phyloP scores from a whole-genome alignment of 2,329 filamentous ascomycete species.

The Verticillium zaregamsianum region DNA sequence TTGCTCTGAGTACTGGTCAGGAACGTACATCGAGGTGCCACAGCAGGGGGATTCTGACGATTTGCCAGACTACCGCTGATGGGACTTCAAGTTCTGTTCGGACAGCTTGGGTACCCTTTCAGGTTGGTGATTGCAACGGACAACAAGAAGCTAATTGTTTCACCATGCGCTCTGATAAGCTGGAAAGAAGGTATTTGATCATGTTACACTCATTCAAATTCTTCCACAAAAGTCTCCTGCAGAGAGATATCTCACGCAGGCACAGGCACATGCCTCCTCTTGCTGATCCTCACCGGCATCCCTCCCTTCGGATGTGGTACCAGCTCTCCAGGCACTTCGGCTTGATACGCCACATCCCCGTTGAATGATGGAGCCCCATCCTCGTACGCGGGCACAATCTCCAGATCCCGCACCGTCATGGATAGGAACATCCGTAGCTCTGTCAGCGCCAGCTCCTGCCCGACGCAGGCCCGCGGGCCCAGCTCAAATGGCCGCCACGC shows the following conservation, averaged over 20 bases:
- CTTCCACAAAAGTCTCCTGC: too few species aligned
- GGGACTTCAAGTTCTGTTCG: too few species aligned
- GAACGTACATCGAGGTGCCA: too few species aligned
- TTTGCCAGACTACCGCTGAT: too few species aligned
- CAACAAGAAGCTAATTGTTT: too few species aligned
- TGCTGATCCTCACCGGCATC: conserved; percentile 14
- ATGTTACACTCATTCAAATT: too few species aligned
- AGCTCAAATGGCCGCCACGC: conserved; percentile 52
- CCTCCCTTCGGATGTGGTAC: conserved; percentile 19
- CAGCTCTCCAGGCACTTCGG: conserved; percentile 2
- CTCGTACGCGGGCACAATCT: conserved; percentile 37
- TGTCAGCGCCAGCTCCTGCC: conserved; percentile 49
- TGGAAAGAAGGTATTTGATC: too few species aligned
- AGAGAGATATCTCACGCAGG: not conserved
- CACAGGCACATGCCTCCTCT: conserved; percentile 1
- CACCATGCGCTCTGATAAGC: too few species aligned
- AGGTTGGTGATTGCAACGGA: too few species aligned
- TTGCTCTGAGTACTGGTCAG: too few species aligned
- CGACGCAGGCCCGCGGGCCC: conserved; percentile 50
- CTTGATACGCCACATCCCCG: conserved; percentile 25
- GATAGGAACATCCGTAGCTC: conserved; percentile 47
- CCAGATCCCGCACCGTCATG: conserved; percentile 43
- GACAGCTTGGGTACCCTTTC: too few species aligned
- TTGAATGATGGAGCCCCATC: conserved; percentile 26
- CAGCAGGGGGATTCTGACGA: too few species aligned